A percentile compares a stretch with the other conserved stretches of the same genome.
These are phyloP conservation scores for Trypanosoma theileri DNA, from an alignment of 208 protist genomes.

Conservation along the genomic window DNA sequence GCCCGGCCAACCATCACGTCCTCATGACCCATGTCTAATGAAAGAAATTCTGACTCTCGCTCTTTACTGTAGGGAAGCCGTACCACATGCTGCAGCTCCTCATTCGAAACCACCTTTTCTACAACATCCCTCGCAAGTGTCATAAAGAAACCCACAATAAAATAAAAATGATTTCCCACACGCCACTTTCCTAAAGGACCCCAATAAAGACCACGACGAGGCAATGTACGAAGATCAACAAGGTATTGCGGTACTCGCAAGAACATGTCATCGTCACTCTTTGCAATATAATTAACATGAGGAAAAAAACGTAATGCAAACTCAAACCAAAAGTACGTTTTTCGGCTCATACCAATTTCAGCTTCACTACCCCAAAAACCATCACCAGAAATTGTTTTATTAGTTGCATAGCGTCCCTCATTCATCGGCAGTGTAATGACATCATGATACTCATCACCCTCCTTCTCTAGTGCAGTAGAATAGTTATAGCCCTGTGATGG, in stretches of 20 bases:
- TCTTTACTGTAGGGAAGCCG: not conserved
- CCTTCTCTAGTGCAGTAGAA: constrained; percentile 30
- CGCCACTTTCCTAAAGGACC: not conserved
- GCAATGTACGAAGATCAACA: constrained; percentile 30
- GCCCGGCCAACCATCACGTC: not conserved
- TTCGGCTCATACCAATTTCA: constrained; percentile 44
- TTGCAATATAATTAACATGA: constrained; percentile 39
- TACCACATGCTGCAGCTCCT: not conserved
- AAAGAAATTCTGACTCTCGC: not conserved
- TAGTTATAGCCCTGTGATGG: constrained; percentile 15
- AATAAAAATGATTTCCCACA: not conserved
- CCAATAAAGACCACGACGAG: constrained; percentile 23
- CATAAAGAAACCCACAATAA: not conserved
- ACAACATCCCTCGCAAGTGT: not conserved
- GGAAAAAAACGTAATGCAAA: constrained; percentile 40
- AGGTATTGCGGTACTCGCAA: constrained; percentile 50
- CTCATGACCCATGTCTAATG: not conserved
- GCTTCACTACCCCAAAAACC: constrained; percentile 33
- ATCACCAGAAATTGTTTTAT: constrained; percentile 28
- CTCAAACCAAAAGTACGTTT: constrained; percentile 39
- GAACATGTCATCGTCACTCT: constrained; percentile 57
- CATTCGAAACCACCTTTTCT: not conserved
- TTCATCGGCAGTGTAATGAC: constrained; percentile 33
- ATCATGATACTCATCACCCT: constrained; percentile 34
- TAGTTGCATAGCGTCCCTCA: constrained; percentile 32